Conservation (phyloP, 495 filamentous ascomycete species). For the Monascus purpureus region DNA sequence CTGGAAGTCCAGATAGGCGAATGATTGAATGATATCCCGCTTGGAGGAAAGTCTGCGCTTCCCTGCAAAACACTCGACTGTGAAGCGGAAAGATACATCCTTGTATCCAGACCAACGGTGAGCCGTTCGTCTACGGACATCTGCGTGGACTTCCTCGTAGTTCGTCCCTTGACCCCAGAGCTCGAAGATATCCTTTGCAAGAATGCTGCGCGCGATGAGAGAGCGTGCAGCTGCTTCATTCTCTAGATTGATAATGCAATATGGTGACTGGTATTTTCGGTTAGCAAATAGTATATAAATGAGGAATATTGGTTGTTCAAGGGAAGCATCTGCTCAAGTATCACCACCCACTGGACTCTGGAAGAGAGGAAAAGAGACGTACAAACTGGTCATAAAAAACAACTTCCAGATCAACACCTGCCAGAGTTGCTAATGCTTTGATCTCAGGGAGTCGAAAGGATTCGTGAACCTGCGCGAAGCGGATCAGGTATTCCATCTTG, state of each 20-base stretch:
- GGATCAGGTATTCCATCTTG: conserved; percentile 68
- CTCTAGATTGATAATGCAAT: conserved; percentile 60
- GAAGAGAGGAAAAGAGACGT: too few species aligned
- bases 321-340: too few species aligned
- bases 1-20: conserved; percentile 60
- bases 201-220: conserved; percentile 62
- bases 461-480: conserved; percentile 83
- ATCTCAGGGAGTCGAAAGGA: conserved; percentile 79
- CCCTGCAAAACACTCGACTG: conserved; percentile 61
- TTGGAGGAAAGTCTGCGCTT: conserved; percentile 47
- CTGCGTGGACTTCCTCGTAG: conserved; percentile 54
- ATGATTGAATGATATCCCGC: conserved; percentile 60
- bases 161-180: conserved; percentile 66
- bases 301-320: too few species aligned
- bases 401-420: conserved; percentile 54
- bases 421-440: conserved; percentile 61
- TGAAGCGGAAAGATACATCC: conserved; percentile 61
- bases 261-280: conserved; percentile 62
- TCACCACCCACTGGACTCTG: conserved; percentile 13
- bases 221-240: conserved; percentile 48
- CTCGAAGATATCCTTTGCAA: conserved; percentile 70
- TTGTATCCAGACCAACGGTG: conserved; percentile 51
- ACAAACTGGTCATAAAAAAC: conserved; percentile 60
- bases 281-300: too few species aligned
- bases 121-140: conserved; percentile 41